Evolutionary conservation across 2,329 filamentous ascomycete species (phyloP).

Genomic region (Pseudovirgaria hyperparasitica): DNA sequence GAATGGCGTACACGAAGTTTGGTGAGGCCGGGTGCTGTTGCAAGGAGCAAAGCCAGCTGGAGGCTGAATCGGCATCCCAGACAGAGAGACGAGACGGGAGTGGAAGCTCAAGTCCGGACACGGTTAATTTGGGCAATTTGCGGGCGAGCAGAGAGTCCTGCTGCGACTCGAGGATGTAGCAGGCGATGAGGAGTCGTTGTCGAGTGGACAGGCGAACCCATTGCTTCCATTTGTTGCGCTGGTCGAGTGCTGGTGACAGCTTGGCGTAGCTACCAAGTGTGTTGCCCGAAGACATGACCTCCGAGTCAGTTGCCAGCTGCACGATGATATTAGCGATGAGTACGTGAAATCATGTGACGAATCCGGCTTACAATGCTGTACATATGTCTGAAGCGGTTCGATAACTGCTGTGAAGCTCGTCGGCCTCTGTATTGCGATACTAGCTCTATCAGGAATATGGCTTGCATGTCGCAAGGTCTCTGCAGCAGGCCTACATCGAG

Average conservation of each 20-base stretch:
- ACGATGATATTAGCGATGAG: slow-evolving; percentile 6
- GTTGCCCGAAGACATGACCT: slow-evolving; percentile 7
- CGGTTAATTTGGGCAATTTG: slow-evolving; percentile 3
- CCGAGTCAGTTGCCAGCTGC: slow-evolving; percentile 13
- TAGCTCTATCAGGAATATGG: slow-evolving; percentile 30
- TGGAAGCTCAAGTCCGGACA: slow-evolving; percentile 21
- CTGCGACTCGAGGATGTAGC: slow-evolving; percentile 30
- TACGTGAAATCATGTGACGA: neutral
- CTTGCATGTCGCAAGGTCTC: slow-evolving; percentile 26
- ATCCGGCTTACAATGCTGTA: slow-evolving; percentile 19
- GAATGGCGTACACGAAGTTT: slow-evolving; percentile 14
- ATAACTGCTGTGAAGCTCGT: slow-evolving; percentile 23
- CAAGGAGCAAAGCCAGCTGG: slow-evolving; percentile 12
- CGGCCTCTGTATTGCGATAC: slow-evolving; percentile 29
- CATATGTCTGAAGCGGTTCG: slow-evolving; percentile 23
- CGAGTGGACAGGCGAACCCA: slow-evolving; percentile 20
- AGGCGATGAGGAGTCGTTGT: slow-evolving; percentile 27
- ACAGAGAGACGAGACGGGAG: slow-evolving; percentile 19
- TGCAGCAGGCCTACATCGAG: no score
- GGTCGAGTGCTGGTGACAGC: slow-evolving; percentile 10
- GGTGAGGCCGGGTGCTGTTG: slow-evolving; percentile 12
- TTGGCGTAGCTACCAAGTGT: slow-evolving; percentile 9
- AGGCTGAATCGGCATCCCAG: slow-evolving; percentile 22
- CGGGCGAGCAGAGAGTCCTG: slow-evolving; percentile 20
- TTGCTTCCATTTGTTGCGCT: slow-evolving; percentile 16